These are phyloP conservation scores for Aegilops speltoides DNA, from an alignment of 176 grass and related monocot genomes.

Conservation along the genomic window DNA sequence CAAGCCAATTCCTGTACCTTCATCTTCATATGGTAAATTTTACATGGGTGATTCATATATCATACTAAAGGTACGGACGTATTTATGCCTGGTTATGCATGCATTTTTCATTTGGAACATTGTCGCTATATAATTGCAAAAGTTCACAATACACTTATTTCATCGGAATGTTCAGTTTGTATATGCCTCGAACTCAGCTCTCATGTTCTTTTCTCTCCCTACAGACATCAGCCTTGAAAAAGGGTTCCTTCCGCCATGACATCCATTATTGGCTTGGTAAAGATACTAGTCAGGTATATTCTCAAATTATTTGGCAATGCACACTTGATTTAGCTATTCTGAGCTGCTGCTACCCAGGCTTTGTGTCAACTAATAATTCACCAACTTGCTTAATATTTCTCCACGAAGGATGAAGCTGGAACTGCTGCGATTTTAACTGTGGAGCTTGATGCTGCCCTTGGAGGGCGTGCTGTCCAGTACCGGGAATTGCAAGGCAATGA, in stretches of 20 bases:
- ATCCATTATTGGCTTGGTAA: slow-evolving; percentile 99
- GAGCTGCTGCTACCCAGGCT: background rate
- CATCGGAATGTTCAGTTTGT: background rate
- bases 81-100: slow-evolving; percentile 12
- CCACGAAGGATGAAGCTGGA: slow-evolving; percentile 82
- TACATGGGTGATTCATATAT: slow-evolving; percentile 96
- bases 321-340: slow-evolving; percentile 31
- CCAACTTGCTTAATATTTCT: slow-evolving; percentile 1
- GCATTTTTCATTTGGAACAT: no score
- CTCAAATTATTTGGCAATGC: slow-evolving; percentile 25
- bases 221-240: slow-evolving; percentile 82
- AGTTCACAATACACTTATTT: background rate
- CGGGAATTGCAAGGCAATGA: slow-evolving; percentile 90
- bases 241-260: slow-evolving; percentile 86
- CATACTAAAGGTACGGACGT: slow-evolving; percentile 68
- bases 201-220: slow-evolving; percentile 30
- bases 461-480: slow-evolving; percentile 90
- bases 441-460: slow-evolving; percentile 86
- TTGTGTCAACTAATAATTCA: slow-evolving; percentile 1
- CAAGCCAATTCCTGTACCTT: slow-evolving; percentile 56
- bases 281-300: slow-evolving; percentile 90
- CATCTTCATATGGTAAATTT: slow-evolving; percentile 83
- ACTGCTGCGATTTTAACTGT: slow-evolving; percentile 88
- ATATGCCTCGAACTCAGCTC: background rate
- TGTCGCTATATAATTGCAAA: no score